These are phyloP conservation scores for Nadsonia fulvescens DNA, from an alignment of 805 yeast species.

Conservation along the genomic window DNA sequence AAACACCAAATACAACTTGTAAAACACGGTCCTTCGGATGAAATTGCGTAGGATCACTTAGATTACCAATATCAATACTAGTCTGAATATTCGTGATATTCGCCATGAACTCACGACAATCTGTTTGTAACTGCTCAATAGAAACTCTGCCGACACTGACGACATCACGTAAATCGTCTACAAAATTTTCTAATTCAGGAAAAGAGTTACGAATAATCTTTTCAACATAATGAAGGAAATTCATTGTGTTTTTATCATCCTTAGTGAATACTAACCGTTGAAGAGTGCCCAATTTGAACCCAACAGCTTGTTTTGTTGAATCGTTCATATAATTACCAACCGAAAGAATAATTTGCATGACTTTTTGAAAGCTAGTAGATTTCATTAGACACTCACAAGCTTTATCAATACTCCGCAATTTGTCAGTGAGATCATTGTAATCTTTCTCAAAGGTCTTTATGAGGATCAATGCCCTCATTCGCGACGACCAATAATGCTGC, in stretches of 20 bases:
- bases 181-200: constrained; percentile 59
- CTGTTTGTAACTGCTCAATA: constrained; percentile 62
- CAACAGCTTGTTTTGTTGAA: constrained; percentile 75
- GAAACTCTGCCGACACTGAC: constrained; percentile 51
- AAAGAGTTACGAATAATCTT: constrained; percentile 67
- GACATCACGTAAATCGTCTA: constrained; percentile 51
- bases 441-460: constrained; percentile 61
- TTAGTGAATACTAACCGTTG: constrained; percentile 82
- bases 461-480: constrained; percentile 68
- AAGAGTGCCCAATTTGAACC: constrained; percentile 78
- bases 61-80: constrained; percentile 65
- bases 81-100: constrained; percentile 51
- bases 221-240: constrained; percentile 85
- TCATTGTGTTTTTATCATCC: constrained; percentile 72
- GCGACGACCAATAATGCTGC: constrained; percentile 78
- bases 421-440: constrained; percentile 47
- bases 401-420: constrained; percentile 50
- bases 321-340: constrained; percentile 97
- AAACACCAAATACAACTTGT: constrained; percentile 37
- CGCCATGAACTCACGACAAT: constrained; percentile 45
- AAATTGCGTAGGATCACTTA: constrained; percentile 58
- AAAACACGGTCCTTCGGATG: constrained; percentile 75
- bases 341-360: constrained; percentile 68
- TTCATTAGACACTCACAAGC: constrained; percentile 51
- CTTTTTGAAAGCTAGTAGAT: constrained; percentile 49